These are phyloP conservation scores for Parathielavia appendiculata DNA, from an alignment of 495 filamentous ascomycete species.

Conservation along the genomic window DNA sequence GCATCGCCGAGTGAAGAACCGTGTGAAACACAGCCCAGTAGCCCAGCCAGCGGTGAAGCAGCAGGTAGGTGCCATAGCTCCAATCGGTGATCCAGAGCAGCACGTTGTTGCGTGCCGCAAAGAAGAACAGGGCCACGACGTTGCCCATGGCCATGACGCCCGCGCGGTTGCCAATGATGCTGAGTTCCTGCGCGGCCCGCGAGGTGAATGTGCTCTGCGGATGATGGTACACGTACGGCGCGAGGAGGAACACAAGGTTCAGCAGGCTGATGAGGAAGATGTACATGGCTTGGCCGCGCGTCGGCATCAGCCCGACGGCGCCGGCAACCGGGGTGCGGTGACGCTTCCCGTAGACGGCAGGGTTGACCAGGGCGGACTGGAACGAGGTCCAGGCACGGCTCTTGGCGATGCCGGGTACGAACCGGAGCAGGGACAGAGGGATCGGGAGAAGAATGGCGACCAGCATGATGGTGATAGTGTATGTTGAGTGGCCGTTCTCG, in stretches of 20 bases:
- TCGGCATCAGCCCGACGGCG: constrained; percentile 28
- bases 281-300: constrained; percentile 33
- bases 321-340: constrained; percentile 19
- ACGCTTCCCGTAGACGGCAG: constrained; percentile 24
- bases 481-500: constrained; percentile 19
- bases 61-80: constrained; percentile 39
- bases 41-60: constrained; percentile 41
- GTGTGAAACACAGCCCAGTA: constrained; percentile 12
- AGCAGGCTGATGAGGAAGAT: constrained; percentile 31
- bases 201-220: constrained; percentile 20
- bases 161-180: constrained; percentile 36
- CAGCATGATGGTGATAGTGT: constrained; percentile 17
- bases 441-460: constrained; percentile 20
- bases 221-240: constrained; percentile 21
- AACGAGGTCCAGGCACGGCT: constrained; percentile 1
- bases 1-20: constrained; percentile 8
- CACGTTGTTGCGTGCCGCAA: constrained; percentile 41
- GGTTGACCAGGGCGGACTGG: constrained; percentile 25
- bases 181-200: constrained; percentile 10
- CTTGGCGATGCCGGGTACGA: constrained; percentile 8
- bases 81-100: constrained; percentile 44
- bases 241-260: constrained; percentile 33
- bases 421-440: constrained; percentile 18
- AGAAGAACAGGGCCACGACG: constrained; percentile 35
- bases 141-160: constrained; percentile 35